phyloP scores from a whole-genome alignment of 139 green algal genomes.

The Edaphochlamys debaryana region DNA sequence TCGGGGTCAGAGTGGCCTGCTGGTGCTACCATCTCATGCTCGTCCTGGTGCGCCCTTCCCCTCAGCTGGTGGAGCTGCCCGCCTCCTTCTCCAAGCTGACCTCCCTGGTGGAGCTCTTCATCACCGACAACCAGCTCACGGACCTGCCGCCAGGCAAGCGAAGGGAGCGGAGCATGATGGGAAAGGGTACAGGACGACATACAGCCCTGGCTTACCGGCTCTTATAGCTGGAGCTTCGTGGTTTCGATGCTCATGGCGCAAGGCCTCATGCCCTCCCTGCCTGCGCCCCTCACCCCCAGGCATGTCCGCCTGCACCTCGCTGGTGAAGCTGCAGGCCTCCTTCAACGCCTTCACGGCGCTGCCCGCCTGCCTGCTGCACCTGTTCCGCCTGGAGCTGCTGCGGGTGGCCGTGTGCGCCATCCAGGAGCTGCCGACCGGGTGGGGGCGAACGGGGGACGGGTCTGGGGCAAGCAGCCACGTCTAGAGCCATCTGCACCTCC shows the following conservation, averaged over 20 bases:
- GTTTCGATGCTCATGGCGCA: no score
- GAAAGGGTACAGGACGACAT: no score
- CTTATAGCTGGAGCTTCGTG: no score
- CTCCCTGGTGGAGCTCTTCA: constrained; percentile 71
- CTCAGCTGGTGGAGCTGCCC: constrained; percentile 53
- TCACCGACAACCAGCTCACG: constrained; percentile 80
- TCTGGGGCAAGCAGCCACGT: no score
- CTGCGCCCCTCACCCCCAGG: background rate
- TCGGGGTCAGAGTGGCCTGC: no score
- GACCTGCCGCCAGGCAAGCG: constrained; percentile 65
- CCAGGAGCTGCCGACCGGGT: constrained; percentile 54
- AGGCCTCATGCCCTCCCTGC: no score
- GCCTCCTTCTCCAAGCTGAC: constrained; percentile 47
- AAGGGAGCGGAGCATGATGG: no score
- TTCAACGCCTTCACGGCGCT: constrained; percentile 80
- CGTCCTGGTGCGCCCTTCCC: no score
- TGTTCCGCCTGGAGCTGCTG: constrained; percentile 66
- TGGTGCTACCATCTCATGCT: no score
- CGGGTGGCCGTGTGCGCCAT: constrained; percentile 71
- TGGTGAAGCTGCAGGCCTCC: constrained; percentile 81
- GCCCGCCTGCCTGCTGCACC: constrained; percentile 62
- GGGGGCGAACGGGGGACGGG: no score
- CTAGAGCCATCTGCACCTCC: no score
- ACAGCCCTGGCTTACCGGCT: no score
- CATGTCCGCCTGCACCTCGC: constrained; percentile 43